These are phyloP conservation scores for Fermentozyma sake DNA, from an alignment of 1,139 yeast genomes.

Conservation along the genomic window DNA sequence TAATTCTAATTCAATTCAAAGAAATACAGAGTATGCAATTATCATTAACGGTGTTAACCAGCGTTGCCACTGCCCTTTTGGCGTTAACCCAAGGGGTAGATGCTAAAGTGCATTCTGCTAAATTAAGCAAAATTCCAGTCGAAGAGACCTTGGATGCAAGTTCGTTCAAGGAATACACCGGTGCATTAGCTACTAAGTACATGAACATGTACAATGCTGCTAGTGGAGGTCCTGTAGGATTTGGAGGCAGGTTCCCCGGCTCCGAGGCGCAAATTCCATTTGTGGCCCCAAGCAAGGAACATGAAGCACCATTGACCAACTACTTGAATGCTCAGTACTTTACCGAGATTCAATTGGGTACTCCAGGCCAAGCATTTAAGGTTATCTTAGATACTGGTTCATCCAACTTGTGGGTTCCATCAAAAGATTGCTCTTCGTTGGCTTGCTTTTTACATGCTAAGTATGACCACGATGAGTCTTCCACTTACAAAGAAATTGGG, in stretches of 20 bases:
- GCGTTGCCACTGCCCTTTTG: slow-evolving; percentile 31
- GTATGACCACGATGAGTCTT: slow-evolving; percentile 76
- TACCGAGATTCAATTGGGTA: slow-evolving; percentile 84
- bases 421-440: slow-evolving; percentile 80
- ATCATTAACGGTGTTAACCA: slow-evolving; percentile 28
- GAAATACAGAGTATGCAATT: no score
- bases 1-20: no score
- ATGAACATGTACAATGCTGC: slow-evolving; percentile 48
- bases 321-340: slow-evolving; percentile 93
- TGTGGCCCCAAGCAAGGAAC: slow-evolving; percentile 37
- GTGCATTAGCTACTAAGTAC: slow-evolving; percentile 72
- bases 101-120: slow-evolving; percentile 61
- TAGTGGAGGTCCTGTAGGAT: slow-evolving; percentile 17
- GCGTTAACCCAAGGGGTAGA: slow-evolving; percentile 36
- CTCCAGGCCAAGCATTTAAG: slow-evolving; percentile 90
- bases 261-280: slow-evolving; percentile 41
- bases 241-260: slow-evolving; percentile 18
- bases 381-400: slow-evolving; percentile 94
- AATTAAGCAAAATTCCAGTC: slow-evolving; percentile 58
- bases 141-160: slow-evolving; percentile 60
- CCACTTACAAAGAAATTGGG: slow-evolving; percentile 83
- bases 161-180: slow-evolving; percentile 59
- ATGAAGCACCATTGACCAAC: slow-evolving; percentile 78
- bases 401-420: slow-evolving; percentile 95
- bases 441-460: slow-evolving; percentile 93